A percentile compares a stretch with the other conserved stretches of the same genome.
These are phyloP conservation scores for Solanum sejunctum DNA, from an alignment of 257 asterid species.

Conservation along the genomic window DNA sequence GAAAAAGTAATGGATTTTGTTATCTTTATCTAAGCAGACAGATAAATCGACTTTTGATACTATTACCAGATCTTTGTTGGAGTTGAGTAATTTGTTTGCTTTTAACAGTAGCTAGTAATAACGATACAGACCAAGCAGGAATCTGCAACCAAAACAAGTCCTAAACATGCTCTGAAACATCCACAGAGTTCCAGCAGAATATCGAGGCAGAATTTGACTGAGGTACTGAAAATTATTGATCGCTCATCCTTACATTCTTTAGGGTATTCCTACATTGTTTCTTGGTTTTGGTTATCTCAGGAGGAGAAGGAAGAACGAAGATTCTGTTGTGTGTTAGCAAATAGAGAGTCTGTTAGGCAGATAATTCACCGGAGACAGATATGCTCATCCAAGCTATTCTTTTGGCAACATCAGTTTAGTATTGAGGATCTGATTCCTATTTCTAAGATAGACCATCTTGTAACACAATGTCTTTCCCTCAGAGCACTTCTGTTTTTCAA, in stretches of 20 bases:
- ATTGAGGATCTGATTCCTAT: neutral
- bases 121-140: neutral
- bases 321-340: slow-evolving; percentile 48
- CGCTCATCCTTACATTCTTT: neutral
- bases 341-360: slow-evolving; percentile 85
- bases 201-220: slow-evolving; percentile 26
- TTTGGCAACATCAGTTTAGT: neutral
- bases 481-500: neutral
- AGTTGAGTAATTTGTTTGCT: slow-evolving; percentile 5
- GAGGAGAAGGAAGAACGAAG: slow-evolving; percentile 55
- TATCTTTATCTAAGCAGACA: neutral
- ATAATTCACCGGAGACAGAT: slow-evolving; percentile 64
- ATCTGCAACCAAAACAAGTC: neutral
- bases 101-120: slow-evolving; percentile 21
- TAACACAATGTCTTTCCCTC: neutral
- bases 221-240: slow-evolving; percentile 17
- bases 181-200: slow-evolving; percentile 11
- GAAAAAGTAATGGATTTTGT: neutral
- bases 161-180: slow-evolving; percentile 7
- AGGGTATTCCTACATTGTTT: neutral
- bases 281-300: slow-evolving; percentile 15
- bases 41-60: neutral
- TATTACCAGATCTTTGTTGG: neutral
- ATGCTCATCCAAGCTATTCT: neutral
- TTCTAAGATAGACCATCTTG: neutral